Evolutionary conservation across 768 basidiomycete genomes (phyloP).

Genomic region (Coprinopsis sp.): DNA sequence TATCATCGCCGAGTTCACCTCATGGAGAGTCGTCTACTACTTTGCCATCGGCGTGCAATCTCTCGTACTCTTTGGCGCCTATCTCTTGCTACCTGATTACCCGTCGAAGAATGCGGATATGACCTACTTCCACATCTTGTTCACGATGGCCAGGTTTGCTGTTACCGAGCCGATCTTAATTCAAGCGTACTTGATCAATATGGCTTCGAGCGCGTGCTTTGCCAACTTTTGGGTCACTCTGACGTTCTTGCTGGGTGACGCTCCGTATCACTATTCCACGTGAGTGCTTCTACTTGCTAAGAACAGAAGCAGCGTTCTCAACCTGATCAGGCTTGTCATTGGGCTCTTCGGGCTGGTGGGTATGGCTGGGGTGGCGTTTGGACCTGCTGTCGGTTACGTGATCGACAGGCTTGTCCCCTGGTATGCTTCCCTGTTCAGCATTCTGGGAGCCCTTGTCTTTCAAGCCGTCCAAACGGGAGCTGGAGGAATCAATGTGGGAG

Average conservation of each 20-base stretch:
- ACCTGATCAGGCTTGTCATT: slow-evolving; percentile 40
- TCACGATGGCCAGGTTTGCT: slow-evolving; percentile 72
- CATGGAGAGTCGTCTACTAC: slow-evolving; percentile 76
- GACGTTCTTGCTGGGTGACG: slow-evolving; percentile 76
- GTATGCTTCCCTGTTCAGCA: slow-evolving; percentile 63
- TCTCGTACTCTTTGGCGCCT: slow-evolving; percentile 53
- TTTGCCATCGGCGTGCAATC: slow-evolving; percentile 69
- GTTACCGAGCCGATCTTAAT: slow-evolving; percentile 76
- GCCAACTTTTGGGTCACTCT: slow-evolving; percentile 67
- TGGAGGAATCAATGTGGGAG: slow-evolving; percentile 64
- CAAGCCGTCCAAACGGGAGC: slow-evolving; percentile 65
- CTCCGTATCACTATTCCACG: slow-evolving; percentile 76
- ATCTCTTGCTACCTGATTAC: slow-evolving; percentile 71
- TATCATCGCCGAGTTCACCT: slow-evolving; percentile 64
- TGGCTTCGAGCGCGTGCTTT: slow-evolving; percentile 59
- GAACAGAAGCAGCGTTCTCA: too few relatives aligned
- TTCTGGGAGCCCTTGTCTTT: slow-evolving; percentile 43
- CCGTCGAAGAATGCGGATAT: slow-evolving; percentile 65
- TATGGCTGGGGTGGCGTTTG: slow-evolving; percentile 62
- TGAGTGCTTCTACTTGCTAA: slow-evolving; percentile 28
- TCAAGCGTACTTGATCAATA: slow-evolving; percentile 58
- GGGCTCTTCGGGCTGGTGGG: slow-evolving; percentile 78
- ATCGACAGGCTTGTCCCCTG: slow-evolving; percentile 75
- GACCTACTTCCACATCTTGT: slow-evolving; percentile 66
- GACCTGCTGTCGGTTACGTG: slow-evolving; percentile 65